phyloP scores from a whole-genome alignment of 306 rosid genomes.

The Cicer chorassanicum region DNA sequence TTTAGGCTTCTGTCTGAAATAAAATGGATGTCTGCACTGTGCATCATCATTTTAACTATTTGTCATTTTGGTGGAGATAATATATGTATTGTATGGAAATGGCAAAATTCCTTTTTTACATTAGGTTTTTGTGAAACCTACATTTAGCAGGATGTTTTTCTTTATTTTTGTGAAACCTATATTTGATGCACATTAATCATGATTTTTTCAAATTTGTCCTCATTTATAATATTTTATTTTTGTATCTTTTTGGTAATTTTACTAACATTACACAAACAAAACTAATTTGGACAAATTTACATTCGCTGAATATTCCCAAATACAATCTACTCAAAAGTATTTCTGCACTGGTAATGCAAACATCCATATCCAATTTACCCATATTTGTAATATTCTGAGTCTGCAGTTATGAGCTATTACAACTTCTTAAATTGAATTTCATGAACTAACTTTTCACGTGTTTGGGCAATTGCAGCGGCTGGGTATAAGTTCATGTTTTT shows the following conservation, averaged over 20 bases:
- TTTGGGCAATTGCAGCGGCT: not conserved
- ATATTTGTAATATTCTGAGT: slow-evolving; percentile 12
- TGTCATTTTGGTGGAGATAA: slow-evolving; percentile 34
- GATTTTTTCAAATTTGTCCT: slow-evolving; percentile 26
- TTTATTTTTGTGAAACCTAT: not conserved
- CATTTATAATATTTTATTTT: slow-evolving; percentile 5
- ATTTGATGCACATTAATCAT: not conserved
- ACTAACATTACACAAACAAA: not conserved
- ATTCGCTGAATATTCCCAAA: slow-evolving; percentile 8
- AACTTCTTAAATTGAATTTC: not conserved
- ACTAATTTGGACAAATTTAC: not conserved
- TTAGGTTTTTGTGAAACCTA: slow-evolving; percentile 1
- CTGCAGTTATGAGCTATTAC: slow-evolving; percentile 23
- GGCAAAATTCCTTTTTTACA: slow-evolving; percentile 6
- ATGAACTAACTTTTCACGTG: not conserved
- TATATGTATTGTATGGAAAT: slow-evolving; percentile 26
- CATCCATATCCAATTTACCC: slow-evolving; percentile 9
- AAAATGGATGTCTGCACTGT: slow-evolving; percentile 31
- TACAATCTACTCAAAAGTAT: not conserved
- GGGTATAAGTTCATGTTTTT: not conserved
- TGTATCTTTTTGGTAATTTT: slow-evolving; percentile 36
- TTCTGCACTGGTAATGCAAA: slow-evolving; percentile 6
- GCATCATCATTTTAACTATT: slow-evolving; percentile 19
- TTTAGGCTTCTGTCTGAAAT: slow-evolving; percentile 25
- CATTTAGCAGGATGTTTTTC: slow-evolving; percentile 8